Base-by-base conservation (phyloP, 345 rosid genomes). In the Combretum micranthum region DNA sequence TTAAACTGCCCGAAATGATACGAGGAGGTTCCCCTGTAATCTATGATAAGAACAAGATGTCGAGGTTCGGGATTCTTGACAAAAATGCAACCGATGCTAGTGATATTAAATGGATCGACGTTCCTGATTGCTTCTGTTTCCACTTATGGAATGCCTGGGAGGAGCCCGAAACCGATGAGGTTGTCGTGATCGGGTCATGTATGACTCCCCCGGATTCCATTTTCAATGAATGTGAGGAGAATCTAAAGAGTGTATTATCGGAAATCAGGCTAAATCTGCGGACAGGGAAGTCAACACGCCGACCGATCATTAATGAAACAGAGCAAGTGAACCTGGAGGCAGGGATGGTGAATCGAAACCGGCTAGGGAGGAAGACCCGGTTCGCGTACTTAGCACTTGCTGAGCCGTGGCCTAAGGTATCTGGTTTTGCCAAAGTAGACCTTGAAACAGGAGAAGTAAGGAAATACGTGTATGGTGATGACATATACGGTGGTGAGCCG, bases 141-240 rank as follows among this genome's bases (percentile, higher is more conserved):
- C 97, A 90, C 58, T 82, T 86, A 0, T 90, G 97, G 97, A 90
- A 90, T 64, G 92, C 97, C 4, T 90, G 97, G 97, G 97, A 90
- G 54, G 97, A 90, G 71, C 83, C 86, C 0, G 92, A 83, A 50
- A 84, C 75, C 15, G 86, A 86, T 20, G 97, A 90, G 46, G 71
- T 90, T 12, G 95, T 90, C 0, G 97, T 90, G 57, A 80, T 90
- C 50, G 95, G 97, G 4, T 90, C 97, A 0, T 86, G 95, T 60
- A 80, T 84, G 95, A 84, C 95, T 48, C 96, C 96, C 0, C 83
- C 93, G 0, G 93, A 88, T 70, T 88, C 96, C 8, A 88, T 88
- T 69, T 88, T 88, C 76, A 88, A 88, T 45, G 90, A 85, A 69
- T 76, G 86, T 43, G 90, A 83, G 2, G 96, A 88, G 80, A 78